Percentiles rank a stretch among this genome's conserved stretches.
Conservation (phyloP, 2,329 filamentous ascomycete genomes). For the Sporothrix curviconia region DNA sequence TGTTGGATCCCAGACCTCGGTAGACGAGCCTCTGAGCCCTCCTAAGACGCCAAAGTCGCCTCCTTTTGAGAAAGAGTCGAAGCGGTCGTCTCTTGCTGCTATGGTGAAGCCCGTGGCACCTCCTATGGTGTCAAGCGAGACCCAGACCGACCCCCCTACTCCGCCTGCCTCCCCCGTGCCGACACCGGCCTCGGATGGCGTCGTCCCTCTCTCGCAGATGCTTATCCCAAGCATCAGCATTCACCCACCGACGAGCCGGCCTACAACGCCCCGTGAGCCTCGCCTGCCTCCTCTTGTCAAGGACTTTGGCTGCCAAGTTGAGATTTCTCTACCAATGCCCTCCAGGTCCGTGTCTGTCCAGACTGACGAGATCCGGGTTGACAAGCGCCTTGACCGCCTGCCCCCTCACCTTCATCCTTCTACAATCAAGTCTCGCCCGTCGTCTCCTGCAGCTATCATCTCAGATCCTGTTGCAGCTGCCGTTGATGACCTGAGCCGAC, state of each 20-base stretch:
- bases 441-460: conserved; percentile 40
- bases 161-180: conserved; percentile 14
- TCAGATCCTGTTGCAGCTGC: conserved; percentile 22
- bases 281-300: conserved; percentile 75
- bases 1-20: conserved; percentile 56
- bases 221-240: conserved; percentile 82
- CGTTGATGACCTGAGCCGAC: conserved; percentile 33
- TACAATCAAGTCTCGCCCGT: conserved; percentile 57
- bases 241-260: conserved; percentile 77
- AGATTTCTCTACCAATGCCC: conserved; percentile 42
- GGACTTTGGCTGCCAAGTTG: conserved; percentile 75
- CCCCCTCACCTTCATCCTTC: conserved; percentile 76
- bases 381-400: conserved; percentile 66
- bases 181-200: not conserved
- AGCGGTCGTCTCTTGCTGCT: not conserved
- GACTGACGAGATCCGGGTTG: conserved; percentile 85
- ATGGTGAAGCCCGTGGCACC: conserved; percentile 19
- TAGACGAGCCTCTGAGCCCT: conserved; percentile 56
- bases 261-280: conserved; percentile 68
- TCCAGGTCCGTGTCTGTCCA: conserved; percentile 58
- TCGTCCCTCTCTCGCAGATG: conserved; percentile 28
- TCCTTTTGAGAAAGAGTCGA: conserved; percentile 28
- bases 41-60: conserved; percentile 57
- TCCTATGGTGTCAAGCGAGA: conserved; percentile 49
- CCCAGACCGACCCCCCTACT: conserved; percentile 51